Conservation (phyloP, 1,139 yeast genomes). For the Saccharomyces hybrid region DNA sequence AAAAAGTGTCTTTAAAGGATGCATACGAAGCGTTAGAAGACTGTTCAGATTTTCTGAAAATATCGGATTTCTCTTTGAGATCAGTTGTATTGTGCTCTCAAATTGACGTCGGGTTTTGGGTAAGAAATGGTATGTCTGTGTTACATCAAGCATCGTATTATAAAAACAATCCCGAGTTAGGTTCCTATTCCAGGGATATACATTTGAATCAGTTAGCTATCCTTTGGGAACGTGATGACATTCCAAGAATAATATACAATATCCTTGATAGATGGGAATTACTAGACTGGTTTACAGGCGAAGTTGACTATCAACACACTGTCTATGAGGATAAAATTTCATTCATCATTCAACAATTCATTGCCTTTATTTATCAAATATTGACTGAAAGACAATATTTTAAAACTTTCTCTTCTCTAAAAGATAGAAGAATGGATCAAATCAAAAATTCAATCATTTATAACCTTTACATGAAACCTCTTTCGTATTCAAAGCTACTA, state of each 20-base stretch:
- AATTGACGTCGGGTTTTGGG: slow-evolving; percentile 54
- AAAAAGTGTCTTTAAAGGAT: slow-evolving; percentile 21
- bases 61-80: slow-evolving; percentile 53
- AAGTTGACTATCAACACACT: slow-evolving; percentile 36
- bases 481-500: slow-evolving; percentile 45
- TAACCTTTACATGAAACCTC: slow-evolving; percentile 46
- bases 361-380: slow-evolving; percentile 49
- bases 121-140: slow-evolving; percentile 53
- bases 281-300: slow-evolving; percentile 43
- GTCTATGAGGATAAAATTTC: slow-evolving; percentile 53
- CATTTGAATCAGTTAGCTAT: slow-evolving; percentile 52
- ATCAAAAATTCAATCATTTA: slow-evolving; percentile 41
- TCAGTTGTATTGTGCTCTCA: slow-evolving; percentile 52
- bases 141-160: slow-evolving; percentile 41
- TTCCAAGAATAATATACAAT: slow-evolving; percentile 38
- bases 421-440: slow-evolving; percentile 27
- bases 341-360: slow-evolving; percentile 45
- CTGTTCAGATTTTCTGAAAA: slow-evolving; percentile 34
- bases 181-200: slow-evolving; percentile 44
- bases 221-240: slow-evolving; percentile 39
- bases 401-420: slow-evolving; percentile 26
- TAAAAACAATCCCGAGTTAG: slow-evolving; percentile 30
- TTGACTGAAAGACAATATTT: slow-evolving; percentile 50
- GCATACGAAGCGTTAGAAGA: slow-evolving; percentile 15
- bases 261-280: slow-evolving; percentile 59